Conservation (phyloP, 2,329 filamentous ascomycete genomes). For the Didymella arachidicola region DNA sequence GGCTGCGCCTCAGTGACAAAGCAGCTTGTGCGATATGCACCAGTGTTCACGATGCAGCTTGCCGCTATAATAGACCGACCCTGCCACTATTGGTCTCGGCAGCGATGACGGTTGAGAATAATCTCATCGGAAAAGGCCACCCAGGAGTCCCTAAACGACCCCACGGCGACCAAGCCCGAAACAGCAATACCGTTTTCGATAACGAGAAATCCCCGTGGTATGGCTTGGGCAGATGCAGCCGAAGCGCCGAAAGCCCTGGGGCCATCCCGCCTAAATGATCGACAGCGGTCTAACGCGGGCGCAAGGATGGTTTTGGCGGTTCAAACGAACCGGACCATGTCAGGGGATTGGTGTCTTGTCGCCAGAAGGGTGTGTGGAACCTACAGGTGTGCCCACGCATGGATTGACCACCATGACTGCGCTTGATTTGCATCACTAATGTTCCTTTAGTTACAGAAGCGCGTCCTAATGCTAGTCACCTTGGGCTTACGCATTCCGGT, state of each 20-base stretch:
- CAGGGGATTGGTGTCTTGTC: conserved; percentile 43
- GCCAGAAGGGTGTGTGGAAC: conserved; percentile 34
- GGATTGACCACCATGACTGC: conserved; percentile 29
- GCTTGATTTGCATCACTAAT: conserved; percentile 27
- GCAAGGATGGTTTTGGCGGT: conserved; percentile 38
- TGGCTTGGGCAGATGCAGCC: conserved; percentile 47
- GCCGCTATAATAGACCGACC: conserved; percentile 23
- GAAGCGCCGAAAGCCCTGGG: conserved; percentile 47
- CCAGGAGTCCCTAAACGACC: conserved; percentile 27
- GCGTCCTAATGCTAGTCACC: conserved; percentile 11
- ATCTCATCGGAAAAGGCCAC: conserved; percentile 23
- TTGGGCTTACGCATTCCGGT: conserved; percentile 32
- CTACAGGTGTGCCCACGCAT: conserved; percentile 35
- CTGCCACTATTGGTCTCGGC: conserved; percentile 14
- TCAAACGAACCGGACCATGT: conserved; percentile 44
- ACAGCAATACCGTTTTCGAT: conserved; percentile 47
- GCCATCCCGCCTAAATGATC: conserved; percentile 48
- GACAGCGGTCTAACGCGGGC: conserved; percentile 45
- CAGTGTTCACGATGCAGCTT: conserved; percentile 19
- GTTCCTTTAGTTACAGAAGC: conserved; percentile 35
- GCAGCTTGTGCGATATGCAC: conserved; percentile 21
- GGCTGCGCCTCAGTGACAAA: conserved; percentile 34
- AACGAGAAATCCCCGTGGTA: conserved; percentile 47
- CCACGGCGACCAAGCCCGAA: conserved; percentile 44
- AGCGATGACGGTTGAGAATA: conserved; percentile 25